Base-by-base conservation (phyloP, 73 alveolate species). In the Loxodes magnus region DNA sequence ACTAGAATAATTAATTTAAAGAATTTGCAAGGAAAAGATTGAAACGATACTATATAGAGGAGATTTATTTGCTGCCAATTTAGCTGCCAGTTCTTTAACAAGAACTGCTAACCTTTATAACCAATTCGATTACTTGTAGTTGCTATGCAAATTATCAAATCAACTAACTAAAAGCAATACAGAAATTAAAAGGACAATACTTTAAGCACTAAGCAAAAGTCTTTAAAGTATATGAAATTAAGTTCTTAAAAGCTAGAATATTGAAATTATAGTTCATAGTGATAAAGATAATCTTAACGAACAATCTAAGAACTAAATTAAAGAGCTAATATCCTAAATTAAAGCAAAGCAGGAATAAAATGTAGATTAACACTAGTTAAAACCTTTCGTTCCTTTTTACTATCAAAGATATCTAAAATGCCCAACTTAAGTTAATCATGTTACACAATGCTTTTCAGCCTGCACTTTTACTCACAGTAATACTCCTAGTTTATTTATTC, bases 401-500 rank as follows among this genome's bases (percentile, higher is more conserved):
- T 43, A 50, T 24, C 48, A 56, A 28, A 33, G 41, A 26, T 85
- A 41, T 75, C 64, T 51, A 71, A 83, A 62, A 46, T 46, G 77
- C 5, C 93, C 96, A n/a, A 48, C 79, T 29, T 34, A 65, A 25
- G 91, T 85, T 2, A 85, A 85, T 43, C 57, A 78, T 48, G 65
- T 82, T 23, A 60, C 73, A 4, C 80, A 83, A 51, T 36, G 88
- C 19, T 35, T 69, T 51, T 29, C 36, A n/a, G 74, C 52, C n/a
- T 81, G 88, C 17, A 44, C 71, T 10, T 56, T 30, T 53, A 36
- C 69, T 5, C 55, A 56, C 17, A 54, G 19, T 16, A 85, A 79
- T 16, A 65, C 46, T n/a, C 68, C 78, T 5, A 35, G 51, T 26
- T 49, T 79, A 33, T 38, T 67, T 58, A 33, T 66, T 55, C 39